Base-by-base conservation (phyloP, 352 stramenopile species). In the Pythium brachiatum region DNA sequence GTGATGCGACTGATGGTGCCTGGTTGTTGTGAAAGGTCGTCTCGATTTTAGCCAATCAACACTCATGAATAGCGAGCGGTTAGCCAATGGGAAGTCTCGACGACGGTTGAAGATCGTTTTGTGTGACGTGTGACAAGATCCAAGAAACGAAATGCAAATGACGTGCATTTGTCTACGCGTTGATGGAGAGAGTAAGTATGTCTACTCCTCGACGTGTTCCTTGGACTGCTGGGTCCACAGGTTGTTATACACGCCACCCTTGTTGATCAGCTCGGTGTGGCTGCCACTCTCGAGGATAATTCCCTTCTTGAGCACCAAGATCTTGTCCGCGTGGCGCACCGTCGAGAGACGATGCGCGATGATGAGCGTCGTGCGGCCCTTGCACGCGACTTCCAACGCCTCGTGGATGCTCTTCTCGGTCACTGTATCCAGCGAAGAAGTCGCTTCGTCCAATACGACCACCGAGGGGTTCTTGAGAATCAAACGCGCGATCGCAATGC, bases 331-430 rank as follows among this genome's bases (percentile, higher is more conserved):
- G 50, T 90, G 74, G 9, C 78, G 79, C 8, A 94, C 68, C 1
- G 85, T 94, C n/a, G 81, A 91, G n/a, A 94, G 75, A 11, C 85
- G 76, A 54, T 94, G 85, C 3, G 85, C 85, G 32, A 94, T 92
- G 60, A 90, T 87, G 48, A 94, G 61, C 18, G 80, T 91, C 32
- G 83, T 93, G 66, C 79, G 77, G 18, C 75, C 78, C 36, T 70
- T 62, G 54, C 75, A 86, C 9, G 70, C 78, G 4, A 75, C 60
- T 13, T 81, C 68, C 23, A 92, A 70, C 20, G 78, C 77, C 31
- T 84, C 68, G 66, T 90, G 79, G 60, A 92, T 85, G 38, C 75
- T 85, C 39, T 76, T 73, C 65, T 93, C 84, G 15, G 81, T 94
- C 18, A 83, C 62, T 20, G 78, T 90, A 61, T 94, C 85, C 23